phyloP scores from a whole-genome alignment of 305 asterid species.

The Withania somnifera region DNA sequence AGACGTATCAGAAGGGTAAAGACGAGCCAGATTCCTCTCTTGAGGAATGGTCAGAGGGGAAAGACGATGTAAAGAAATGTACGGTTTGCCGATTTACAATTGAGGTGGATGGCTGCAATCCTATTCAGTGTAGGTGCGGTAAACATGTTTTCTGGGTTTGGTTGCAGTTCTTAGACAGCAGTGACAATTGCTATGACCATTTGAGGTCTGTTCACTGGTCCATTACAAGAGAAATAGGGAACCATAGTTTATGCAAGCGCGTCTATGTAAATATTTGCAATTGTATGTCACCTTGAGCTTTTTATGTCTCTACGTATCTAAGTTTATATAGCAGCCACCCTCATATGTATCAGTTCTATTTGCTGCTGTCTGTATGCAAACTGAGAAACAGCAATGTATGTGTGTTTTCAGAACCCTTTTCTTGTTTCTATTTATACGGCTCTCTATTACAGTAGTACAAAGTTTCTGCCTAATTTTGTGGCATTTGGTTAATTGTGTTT shows the following conservation, averaged over 20 bases:
- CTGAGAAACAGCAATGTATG: not conserved
- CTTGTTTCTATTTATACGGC: not conserved
- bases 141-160: conserved; percentile 83
- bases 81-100: conserved; percentile 60
- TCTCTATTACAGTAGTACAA: not conserved
- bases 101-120: conserved; percentile 89
- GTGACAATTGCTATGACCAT: conserved; percentile 61
- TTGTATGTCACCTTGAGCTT: not conserved
- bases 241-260: not conserved
- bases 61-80: conserved; percentile 63
- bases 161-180: conserved; percentile 31
- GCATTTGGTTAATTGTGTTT: not conserved
- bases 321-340: not conserved
- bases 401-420: not conserved
- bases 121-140: conserved; percentile 66
- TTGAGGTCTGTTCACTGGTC: conserved; percentile 50
- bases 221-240: conserved; percentile 13
- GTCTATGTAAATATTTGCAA: not conserved
- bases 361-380: not conserved
- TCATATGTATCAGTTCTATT: not conserved
- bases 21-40: conserved; percentile 70
- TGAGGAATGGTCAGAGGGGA: conserved; percentile 67
- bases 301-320: too few species aligned
- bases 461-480: not conserved
- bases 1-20: conserved; percentile 50